Evolutionary conservation across 352 stramenopile genomes (phyloP), one percentile per base, ranked within the genome.

Genomic region (Pythium brassicae): DNA sequence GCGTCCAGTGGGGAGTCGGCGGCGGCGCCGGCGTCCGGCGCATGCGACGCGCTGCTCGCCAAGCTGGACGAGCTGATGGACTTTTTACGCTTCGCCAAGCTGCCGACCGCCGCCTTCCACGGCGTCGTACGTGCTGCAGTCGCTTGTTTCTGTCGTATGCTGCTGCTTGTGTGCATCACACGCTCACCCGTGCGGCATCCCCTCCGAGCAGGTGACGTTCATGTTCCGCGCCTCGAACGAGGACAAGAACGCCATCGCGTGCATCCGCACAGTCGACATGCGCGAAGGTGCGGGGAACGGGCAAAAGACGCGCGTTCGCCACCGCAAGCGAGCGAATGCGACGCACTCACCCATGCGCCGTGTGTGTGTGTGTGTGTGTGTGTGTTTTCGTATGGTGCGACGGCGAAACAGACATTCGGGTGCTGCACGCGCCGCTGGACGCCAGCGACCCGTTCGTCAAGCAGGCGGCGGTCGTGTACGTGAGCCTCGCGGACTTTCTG

Each of bases 51-150:
- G 39, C 68, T 92, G 19, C 56, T 89, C 65, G 81, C 76, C 53
- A 94, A 92, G 57, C 72, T 94, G 23, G 76, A 90, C 37, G 83
- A 94, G 57, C 75, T 94, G 51, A 94, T 94, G 81, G 79, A 83
- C 70, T 94, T 90, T 61, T 56, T 94, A 47, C 68, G 72, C 66
- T 94, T 90, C 52, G 59, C 81, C 17, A 75, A 65, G 61, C 65
- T 74, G 1, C 62, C 69, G 8, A 62, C 48, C 11, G 66, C 68
- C 22, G 57, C 74, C 14, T 94, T 91, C 60, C 69, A 63, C 14
- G 81, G 83, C 46, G 76, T 77, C 32, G 83, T 94, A 42, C 45
- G 74, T 60, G 14, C 37, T 12, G 23, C 11, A 43, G 26, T 51
- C 29, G 26, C 3, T 29, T 32, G 26, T 51, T 11, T 22, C 10